Conservation (phyloP, 2,329 filamentous ascomycete genomes). For the Colletotrichum sp. region DNA sequence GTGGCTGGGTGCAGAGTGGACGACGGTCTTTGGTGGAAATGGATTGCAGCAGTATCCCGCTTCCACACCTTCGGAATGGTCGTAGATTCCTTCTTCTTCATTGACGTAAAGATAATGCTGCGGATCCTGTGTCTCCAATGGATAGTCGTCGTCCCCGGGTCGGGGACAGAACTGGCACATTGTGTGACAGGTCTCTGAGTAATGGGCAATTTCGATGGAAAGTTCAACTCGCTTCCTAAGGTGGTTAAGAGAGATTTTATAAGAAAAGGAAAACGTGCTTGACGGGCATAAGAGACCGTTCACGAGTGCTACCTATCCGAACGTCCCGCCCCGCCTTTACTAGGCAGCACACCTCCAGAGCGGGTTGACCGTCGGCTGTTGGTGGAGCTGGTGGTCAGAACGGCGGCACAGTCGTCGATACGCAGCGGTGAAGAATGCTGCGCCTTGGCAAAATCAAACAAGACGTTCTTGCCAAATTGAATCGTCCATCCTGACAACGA, state of each 20-base stretch:
- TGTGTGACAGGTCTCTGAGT: neutral
- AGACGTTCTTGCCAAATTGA: neutral
- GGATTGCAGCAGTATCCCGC: neutral
- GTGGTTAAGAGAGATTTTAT: neutral
- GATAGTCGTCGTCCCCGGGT: neutral
- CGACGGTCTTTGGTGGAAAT: neutral
- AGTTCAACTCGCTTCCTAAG: neutral
- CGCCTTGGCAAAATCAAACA: neutral
- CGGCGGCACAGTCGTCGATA: neutral
- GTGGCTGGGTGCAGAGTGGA: neutral
- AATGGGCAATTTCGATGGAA: neutral
- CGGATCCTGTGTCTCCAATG: neutral
- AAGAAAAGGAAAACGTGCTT: neutral
- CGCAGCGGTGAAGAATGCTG: neutral
- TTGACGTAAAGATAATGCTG: neutral
- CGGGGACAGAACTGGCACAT: neutral
- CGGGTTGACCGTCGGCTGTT: neutral
- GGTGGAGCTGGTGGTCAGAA: neutral
- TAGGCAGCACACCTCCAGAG: neutral
- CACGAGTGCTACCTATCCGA: neutral
- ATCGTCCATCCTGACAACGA: neutral
- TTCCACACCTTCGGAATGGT: neutral
- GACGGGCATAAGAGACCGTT: neutral
- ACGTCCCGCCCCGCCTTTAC: neutral
- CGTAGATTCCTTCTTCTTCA: neutral